phyloP scores from a whole-genome alignment of 495 filamentous ascomycete genomes.

The Geoglossum glabrum region DNA sequence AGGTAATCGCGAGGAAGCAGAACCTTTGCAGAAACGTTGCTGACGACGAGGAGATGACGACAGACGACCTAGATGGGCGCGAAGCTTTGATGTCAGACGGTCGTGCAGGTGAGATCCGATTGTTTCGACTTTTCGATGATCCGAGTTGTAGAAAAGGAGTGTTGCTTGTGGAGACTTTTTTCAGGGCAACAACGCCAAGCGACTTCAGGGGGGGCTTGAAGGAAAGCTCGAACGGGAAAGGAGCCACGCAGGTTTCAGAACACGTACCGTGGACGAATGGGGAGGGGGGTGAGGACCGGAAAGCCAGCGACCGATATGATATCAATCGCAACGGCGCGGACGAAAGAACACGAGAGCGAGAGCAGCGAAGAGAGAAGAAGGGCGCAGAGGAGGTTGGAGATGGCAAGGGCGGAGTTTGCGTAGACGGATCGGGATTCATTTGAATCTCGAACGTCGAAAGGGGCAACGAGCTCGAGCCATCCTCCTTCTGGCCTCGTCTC shows the following conservation, averaged over 20 bases:
- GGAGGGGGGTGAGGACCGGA: background rate
- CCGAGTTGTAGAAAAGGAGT: background rate
- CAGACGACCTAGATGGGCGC: background rate
- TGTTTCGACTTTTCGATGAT: background rate
- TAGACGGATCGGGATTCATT: background rate
- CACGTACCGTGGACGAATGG: background rate
- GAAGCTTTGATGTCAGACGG: background rate
- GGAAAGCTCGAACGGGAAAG: constrained; percentile 1
- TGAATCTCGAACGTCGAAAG: background rate
- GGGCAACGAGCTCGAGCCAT: background rate
- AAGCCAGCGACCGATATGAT: background rate
- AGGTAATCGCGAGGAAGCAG: background rate
- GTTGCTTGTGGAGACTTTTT: background rate
- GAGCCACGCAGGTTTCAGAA: constrained; percentile 1
- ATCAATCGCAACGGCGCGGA: background rate
- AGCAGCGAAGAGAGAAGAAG: background rate
- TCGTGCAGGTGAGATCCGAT: background rate
- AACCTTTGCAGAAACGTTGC: background rate
- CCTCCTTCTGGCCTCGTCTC: background rate
- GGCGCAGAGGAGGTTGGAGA: background rate
- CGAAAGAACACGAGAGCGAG: background rate
- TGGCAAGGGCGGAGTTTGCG: background rate
- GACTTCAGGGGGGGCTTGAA: background rate
- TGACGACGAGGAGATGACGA: background rate
- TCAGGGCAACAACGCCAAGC: background rate